Base-by-base conservation (phyloP, 768 basidiomycete genomes). In the Chlorophyllum brunneum region DNA sequence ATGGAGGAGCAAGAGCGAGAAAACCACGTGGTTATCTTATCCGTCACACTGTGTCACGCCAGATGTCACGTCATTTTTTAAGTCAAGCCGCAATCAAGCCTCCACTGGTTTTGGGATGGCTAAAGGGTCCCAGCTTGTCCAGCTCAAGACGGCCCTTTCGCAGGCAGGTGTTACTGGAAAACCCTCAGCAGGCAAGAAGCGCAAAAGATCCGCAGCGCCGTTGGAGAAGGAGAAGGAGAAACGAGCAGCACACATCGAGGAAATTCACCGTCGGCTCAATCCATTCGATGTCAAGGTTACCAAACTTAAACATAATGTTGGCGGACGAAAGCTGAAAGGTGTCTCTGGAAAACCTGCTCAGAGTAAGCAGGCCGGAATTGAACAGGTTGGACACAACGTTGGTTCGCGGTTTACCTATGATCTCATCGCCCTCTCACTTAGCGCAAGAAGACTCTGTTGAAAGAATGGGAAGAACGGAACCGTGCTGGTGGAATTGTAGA, bases 251-350 rank as follows among this genome's bases (percentile, higher is more conserved):
- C 90, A 82, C 61, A 79, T 98, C 36, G 81, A 82, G 47, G 87
- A 88, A 63, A 95, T 98, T 55, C 84, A 92, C 57, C 80, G 83
- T 60, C 82, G 80, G 59, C 75, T 98, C 62, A 98, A 97, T 71
- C 90, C 92, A 16, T 99, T 99, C 67, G 95, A 99, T 66, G 78
- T 85, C 61, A 90, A 93, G 59, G 88, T 94, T 63, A 95, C 89
- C 6, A 92, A 88, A 66, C 77, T 92, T 36, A 95, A 93, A 72
- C 91, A 95, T 65, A 88, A 94, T 68, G 91, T 97, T 16, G 93
- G 91, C 3, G 94, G 95, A 2, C 71, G 93, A 39, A 90, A 83
- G 60, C 68, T 95, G 23, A 92, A 91, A 60, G 95, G 94, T 36
- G 78, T 84, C 0, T 75, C 71, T 6, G 95, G 95, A 15, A 80